Base-by-base conservation (phyloP, 1,139 yeast genomes). In the Spathaspora sp. region DNA sequence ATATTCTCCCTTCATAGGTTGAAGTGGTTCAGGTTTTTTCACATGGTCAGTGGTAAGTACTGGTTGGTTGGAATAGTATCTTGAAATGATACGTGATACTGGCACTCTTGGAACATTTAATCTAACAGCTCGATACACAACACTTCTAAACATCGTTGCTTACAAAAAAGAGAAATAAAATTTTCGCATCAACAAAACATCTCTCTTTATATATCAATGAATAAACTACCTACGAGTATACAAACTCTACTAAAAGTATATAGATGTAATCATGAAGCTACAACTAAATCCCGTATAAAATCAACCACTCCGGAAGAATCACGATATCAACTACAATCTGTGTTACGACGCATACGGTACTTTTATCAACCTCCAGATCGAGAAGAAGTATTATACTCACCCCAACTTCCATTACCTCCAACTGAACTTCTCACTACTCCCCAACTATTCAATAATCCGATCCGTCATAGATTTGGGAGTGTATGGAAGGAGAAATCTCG, bases 1-100 rank as follows among this genome's bases (percentile, higher is more conserved):
- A 55, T 89, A 43, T 72, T 52, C 53, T 6, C 47, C 47, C 17
- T 47, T 26, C 17, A 27, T 11, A n/a, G 13, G 9, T 5, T 29
- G 13, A 5, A 6, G 38, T 39, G 13, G 9, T 5, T 29, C 13
- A 5, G 17, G 38, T 39, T 39, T 27, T 34, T 33, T 34, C 15
- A 16, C 15, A 34, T 39, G 39, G 39, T 26, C 37, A 26, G 23
- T 18, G 15, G 13, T 9, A 11, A 17, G 23, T 40, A 13, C 16
- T 16, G 25, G 18, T 13, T 27, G 31, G 25, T 17, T 24, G 38
- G 16, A 5, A 3, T 37, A 18, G 2, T 10, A 15, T 11, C 38
- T 8, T 11, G 13, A 6, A 15, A 29, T 13, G 3, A 13, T 16
- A n/a, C 15, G 34, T 7, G 10, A 13, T n/a, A 29, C 16, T 10